Base-by-base conservation (phyloP, 116 monocot species). In the Dioscorea cayenensis region DNA sequence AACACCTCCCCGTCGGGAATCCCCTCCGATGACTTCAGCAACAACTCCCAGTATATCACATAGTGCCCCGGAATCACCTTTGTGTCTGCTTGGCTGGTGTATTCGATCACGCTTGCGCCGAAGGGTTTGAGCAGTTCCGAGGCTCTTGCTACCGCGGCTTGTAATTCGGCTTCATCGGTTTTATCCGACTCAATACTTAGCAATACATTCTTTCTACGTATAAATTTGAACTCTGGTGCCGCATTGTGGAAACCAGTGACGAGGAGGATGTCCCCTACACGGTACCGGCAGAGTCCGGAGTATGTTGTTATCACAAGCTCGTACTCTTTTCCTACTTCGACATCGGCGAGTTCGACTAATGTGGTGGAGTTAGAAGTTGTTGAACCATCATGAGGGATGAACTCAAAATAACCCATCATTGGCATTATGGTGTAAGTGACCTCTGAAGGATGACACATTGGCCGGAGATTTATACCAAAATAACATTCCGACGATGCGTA, bases 11-110 rank as follows among this genome's bases (percentile, higher is more conserved):
- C 64, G 25, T 1, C 7, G 14, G 25, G 28, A 12, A 22, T 25
- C 64, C 1, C 28, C 32, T 20, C 64, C 32, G 64, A 1, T 7
- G 13, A 14, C 32, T 16, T 32, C 32, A 14, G 6, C 66, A 28
- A 29, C 66, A 68, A 49, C 49, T 68, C 68, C 68, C 68, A 68
- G 49, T 55, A 55, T 55, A 55, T 55, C 55, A 55, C 55, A 16
- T 55, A 55, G 55, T 55, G 55, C 55, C 55, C 55, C 14, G 55
- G 55, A 5, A 55, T 55, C 55, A 55, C 55, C 55, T 55, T 55
- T 16, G 55, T 55, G 55, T 55, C 55, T 11, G 55, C 55, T n/a
- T 55, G 55, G 55, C 55, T 55, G 2, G 55, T 55, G 55, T 55
- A 55, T 16, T 55, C 55, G 2, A 55, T 14, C 55, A 55, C 55